Evolutionary conservation across 2,329 filamentous ascomycete genomes (phyloP).

Genomic region (Beauveria sp.): DNA sequence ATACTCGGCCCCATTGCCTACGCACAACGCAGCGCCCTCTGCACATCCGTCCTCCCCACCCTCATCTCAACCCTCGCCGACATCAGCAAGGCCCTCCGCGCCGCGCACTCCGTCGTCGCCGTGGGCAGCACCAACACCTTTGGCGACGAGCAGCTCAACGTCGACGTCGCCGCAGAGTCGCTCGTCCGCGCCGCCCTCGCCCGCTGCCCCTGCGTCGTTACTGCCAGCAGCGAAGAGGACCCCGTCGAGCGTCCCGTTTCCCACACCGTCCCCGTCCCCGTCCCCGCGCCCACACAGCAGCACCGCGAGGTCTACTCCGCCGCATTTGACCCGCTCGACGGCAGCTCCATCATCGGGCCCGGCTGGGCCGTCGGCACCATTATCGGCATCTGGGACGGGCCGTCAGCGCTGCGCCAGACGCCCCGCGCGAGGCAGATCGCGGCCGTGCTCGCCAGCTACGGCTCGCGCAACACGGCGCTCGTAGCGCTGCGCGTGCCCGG

Average conservation of each 20-base stretch:
- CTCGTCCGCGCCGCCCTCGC: constrained; percentile 38
- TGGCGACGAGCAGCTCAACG: constrained; percentile 53
- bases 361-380: constrained; percentile 55
- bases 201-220: constrained; percentile 35
- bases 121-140: constrained; percentile 47
- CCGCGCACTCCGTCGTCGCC: constrained; percentile 36
- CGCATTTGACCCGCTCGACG: constrained; percentile 57
- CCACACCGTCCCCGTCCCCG: constrained; percentile 4
- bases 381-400: constrained; percentile 50
- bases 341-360: constrained; percentile 51
- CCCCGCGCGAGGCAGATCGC: constrained; percentile 38
- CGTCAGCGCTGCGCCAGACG: constrained; percentile 32
- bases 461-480: constrained; percentile 47
- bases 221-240: constrained; percentile 54
- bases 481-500: constrained; percentile 44
- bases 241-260: constrained; percentile 38
- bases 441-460: constrained; percentile 45
- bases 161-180: constrained; percentile 45
- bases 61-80: constrained; percentile 38
- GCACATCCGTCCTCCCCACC: constrained; percentile 38
- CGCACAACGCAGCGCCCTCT: constrained; percentile 24
- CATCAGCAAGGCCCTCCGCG: constrained; percentile 37
- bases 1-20: constrained; percentile 18
- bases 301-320: constrained; percentile 43
- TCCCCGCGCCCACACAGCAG: background rate